Percentiles rank a stretch among this genome's conserved stretches.
phyloP scores from a whole-genome alignment of 1,139 yeast species.

The Yarrowia galli region DNA sequence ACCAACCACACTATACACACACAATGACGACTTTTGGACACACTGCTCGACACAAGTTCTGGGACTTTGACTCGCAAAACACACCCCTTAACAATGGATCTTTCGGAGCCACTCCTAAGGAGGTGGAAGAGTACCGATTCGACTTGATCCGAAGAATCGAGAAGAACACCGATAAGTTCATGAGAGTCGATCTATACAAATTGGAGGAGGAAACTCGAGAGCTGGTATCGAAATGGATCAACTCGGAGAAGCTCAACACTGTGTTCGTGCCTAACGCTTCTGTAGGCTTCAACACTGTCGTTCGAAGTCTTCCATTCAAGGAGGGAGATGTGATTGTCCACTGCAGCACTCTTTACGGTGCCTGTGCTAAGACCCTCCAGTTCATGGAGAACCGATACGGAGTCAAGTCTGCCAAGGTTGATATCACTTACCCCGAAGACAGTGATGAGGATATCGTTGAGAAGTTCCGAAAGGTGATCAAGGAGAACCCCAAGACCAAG shows the following conservation, averaged over 20 bases:
- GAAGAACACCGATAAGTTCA: conserved; percentile 56
- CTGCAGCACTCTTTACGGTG: conserved; percentile 62
- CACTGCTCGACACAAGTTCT: conserved; percentile 2
- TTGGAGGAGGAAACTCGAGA: conserved; percentile 51
- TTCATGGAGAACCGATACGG: conserved; percentile 57
- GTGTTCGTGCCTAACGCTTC: conserved; percentile 68
- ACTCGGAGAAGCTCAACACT: conserved; percentile 55
- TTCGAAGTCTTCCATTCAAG: conserved; percentile 61
- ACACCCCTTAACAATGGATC: conserved; percentile 35
- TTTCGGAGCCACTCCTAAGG: conserved; percentile 14
- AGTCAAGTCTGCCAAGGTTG: conserved; percentile 56
- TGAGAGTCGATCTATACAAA: conserved; percentile 46
- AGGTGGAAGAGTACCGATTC: conserved; percentile 55
- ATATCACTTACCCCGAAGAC: conserved; percentile 59
- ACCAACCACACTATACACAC: not conserved
- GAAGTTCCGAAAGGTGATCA: conserved; percentile 51
- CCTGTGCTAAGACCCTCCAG: conserved; percentile 62
- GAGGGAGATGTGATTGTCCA: conserved; percentile 65
- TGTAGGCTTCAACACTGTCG: conserved; percentile 63
- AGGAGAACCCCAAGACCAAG: conserved; percentile 46
- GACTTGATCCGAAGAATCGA: conserved; percentile 57
- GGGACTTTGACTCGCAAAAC: conserved; percentile 14
- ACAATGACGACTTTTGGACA: conserved; percentile 30
- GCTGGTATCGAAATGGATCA: conserved; percentile 53
- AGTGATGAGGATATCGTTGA: conserved; percentile 57